Percentiles rank a stretch among this genome's conserved stretches.
These are phyloP conservation scores for Trichocomaceae sp. DNA, from an alignment of 2,329 filamentous ascomycete genomes.

Conservation along the genomic window DNA sequence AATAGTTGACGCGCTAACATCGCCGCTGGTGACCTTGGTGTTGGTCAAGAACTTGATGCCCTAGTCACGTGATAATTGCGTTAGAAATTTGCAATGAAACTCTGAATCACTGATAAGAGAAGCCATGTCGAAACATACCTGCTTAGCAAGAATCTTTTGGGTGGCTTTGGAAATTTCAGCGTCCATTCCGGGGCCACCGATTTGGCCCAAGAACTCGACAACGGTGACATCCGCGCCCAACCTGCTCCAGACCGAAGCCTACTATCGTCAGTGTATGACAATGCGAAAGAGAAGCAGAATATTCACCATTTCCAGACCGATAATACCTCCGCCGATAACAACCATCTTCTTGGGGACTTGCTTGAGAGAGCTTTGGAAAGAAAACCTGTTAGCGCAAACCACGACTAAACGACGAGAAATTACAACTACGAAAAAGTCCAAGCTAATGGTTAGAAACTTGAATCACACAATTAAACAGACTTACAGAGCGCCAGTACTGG, in stretches of 20 bases:
- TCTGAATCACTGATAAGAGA: background rate
- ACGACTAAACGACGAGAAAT: background rate
- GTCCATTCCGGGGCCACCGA: conserved; percentile 97
- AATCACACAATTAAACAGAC: background rate
- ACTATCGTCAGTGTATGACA: conserved; percentile 12
- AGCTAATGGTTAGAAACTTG: background rate
- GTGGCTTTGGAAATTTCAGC: conserved; percentile 81
- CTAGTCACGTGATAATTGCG: background rate
- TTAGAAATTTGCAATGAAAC: background rate
- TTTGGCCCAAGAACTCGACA: conserved; percentile 92
- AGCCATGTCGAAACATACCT: conserved; percentile 36
- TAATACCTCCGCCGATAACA: conserved; percentile 97
- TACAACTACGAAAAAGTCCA: background rate
- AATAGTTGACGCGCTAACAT: conserved; percentile 68
- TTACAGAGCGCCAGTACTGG: conserved; percentile 82
- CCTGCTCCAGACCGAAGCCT: conserved; percentile 89
- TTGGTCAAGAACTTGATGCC: conserved; percentile 97
- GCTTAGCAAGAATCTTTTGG: conserved; percentile 91
- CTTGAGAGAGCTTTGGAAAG: conserved; percentile 52
- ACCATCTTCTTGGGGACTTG: conserved; percentile 94
- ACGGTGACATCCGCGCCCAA: conserved; percentile 92
- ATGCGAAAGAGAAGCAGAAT: background rate
- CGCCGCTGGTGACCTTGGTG: conserved; percentile 88
- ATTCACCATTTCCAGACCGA: conserved; percentile 89
- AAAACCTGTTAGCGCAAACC: background rate